Evolutionary conservation across 169 alveolate species (phyloP), one percentile per base, ranked within the genome.

Genomic region (Plasmodium malariae): DNA sequence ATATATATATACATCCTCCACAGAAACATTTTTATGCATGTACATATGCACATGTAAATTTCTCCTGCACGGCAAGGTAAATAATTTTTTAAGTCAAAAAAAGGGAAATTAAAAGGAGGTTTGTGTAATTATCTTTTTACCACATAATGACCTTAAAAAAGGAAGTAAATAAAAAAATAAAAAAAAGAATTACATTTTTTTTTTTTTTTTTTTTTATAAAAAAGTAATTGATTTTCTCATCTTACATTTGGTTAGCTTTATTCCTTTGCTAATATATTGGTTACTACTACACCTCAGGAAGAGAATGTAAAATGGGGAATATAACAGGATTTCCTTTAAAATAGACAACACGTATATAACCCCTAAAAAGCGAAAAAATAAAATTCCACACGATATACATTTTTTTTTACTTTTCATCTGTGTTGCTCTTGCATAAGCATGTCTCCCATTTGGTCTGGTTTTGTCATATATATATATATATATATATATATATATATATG

Each of bases 251-350:
- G 72, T 36, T 19, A 80, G 17, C 70, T 57, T 63, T 48, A 80
- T 63, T 28, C 89, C 89, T 28, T 36, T 80, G 65, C 80, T 80
- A 51, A 80, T 80, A 69, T 80, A 80, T 34, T 69, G 54, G 32
- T 80, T 80, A 19, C 30, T 32, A 26, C 55, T 51, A 24, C 32
- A 9, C 14, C 30, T 48, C 54, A 80, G 11, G 30, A 80, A 70
- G 71, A 80, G 40, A 59, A 80, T 40, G 21, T 80, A 80, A 67
- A 80, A 63, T 4, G 89, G 89, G 17, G 74, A 24, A 30, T 80
- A 59, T 30, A 80, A 21, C 28, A 80, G 62, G 12, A 80, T 30
- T 65, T 62, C 70, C 80, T 49, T 67, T 45, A 80, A 28, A 24
- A 80, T 5, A 43, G 30, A 19, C 36, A 80, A 37, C 21, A 12